Evolutionary conservation across 345 rosid genomes (phyloP).

Genomic region (Lenwebbia sp.): DNA sequence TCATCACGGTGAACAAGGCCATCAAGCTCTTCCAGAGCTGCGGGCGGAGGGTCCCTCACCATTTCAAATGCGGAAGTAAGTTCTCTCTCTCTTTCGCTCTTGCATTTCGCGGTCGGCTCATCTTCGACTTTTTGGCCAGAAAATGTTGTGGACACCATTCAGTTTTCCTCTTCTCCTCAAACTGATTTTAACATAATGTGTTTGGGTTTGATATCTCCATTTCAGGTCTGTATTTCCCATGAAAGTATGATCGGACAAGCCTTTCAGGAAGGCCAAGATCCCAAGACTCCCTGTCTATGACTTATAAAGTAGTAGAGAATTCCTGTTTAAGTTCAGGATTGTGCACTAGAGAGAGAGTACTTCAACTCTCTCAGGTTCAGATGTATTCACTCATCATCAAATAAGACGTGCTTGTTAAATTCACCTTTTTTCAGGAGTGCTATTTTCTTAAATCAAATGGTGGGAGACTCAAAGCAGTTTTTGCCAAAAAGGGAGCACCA

Average conservation of each 20-base stretch:
- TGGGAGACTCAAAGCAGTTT: not conserved
- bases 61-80: not conserved
- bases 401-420: not conserved
- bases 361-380: not conserved
- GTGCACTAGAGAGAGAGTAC: not conserved
- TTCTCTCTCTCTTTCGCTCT: not conserved
- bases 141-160: not conserved
- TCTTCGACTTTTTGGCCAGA: not conserved
- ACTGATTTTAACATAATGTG: not conserved
- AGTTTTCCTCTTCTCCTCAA: not conserved
- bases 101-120: not conserved
- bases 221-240: not conserved
- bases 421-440: not conserved
- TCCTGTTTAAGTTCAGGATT: not conserved
- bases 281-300: not conserved
- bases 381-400: not conserved
- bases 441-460: not conserved
- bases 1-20: not conserved
- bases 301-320: not conserved
- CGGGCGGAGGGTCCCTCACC: not conserved
- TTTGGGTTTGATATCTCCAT: not conserved
- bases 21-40: not conserved
- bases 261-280: not conserved
- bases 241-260: not conserved
- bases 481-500: not conserved